Evolutionary conservation across 139 green algal species (phyloP).

Genomic region (Auxenochlorella pyrenoidosa): DNA sequence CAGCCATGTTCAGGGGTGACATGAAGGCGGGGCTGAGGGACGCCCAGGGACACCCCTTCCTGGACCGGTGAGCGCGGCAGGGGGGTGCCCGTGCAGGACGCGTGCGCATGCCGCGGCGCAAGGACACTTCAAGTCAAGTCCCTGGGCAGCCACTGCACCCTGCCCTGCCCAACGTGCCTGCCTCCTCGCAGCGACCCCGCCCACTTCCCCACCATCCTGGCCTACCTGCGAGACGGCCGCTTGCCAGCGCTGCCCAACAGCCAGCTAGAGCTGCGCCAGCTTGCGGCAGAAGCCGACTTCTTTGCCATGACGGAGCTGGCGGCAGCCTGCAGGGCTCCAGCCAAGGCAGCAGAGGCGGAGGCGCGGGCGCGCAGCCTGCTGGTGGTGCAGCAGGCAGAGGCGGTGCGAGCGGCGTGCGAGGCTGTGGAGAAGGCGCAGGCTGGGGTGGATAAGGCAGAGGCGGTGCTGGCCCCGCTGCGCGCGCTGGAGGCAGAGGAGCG

Average conservation of each 20-base stretch:
- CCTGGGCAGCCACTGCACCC: too few relatives aligned
- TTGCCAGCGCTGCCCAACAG: background rate
- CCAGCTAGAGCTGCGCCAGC: background rate
- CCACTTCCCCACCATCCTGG: background rate
- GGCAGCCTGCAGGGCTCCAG: background rate
- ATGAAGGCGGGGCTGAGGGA: background rate
- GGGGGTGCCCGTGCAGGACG: background rate
- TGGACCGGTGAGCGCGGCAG: background rate
- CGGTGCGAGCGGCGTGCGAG: background rate
- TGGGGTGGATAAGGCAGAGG: background rate
- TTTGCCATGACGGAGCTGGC: background rate
- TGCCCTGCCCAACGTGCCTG: too few relatives aligned
- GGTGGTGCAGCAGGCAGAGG: background rate
- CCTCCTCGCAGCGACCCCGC: background rate
- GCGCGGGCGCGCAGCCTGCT: background rate
- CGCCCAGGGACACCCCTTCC: background rate
- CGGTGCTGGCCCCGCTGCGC: background rate
- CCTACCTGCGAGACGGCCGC: background rate
- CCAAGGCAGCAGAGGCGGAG: background rate
- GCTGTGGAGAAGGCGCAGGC: background rate
- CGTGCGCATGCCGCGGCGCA: too few relatives aligned
- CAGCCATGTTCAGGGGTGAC: background rate
- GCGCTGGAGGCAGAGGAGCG: background rate
- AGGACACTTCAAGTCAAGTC: too few relatives aligned
- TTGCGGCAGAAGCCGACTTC: background rate